These are phyloP conservation scores for Stagonosporopsis chrysanthemi DNA, from an alignment of 2,329 filamentous ascomycete genomes.

Conservation along the genomic window DNA sequence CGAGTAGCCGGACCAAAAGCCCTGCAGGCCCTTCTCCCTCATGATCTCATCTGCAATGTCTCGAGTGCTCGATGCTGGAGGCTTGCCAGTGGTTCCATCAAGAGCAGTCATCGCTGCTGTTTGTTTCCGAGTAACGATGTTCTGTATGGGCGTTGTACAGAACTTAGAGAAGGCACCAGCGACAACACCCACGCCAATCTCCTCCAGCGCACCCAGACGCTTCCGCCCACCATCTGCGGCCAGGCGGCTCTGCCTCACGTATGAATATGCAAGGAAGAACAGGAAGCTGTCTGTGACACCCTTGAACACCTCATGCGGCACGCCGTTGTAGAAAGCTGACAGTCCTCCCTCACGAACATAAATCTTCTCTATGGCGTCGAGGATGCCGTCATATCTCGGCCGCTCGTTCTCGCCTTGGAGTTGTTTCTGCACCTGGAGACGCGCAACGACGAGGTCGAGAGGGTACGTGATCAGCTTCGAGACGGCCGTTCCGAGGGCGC, in stretches of 20 bases:
- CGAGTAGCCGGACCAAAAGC: conserved; percentile 89
- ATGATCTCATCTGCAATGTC: conserved; percentile 71
- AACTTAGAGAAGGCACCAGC: conserved; percentile 78
- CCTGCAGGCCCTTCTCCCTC: conserved; percentile 72
- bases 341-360: conserved; percentile 74
- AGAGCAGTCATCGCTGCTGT: conserved; percentile 64
- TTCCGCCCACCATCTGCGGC: conserved; percentile 30
- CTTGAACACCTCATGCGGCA: conserved; percentile 55
- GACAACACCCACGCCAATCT: conserved; percentile 75
- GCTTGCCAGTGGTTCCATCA: conserved; percentile 41
- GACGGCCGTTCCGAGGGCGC: conserved; percentile 77
- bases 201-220: conserved; percentile 70
- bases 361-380: conserved; percentile 75
- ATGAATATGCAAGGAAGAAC: conserved; percentile 84
- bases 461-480: conserved; percentile 83
- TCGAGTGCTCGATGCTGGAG: conserved; percentile 49
- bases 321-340: conserved; percentile 68
- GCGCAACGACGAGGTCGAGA: conserved; percentile 80
- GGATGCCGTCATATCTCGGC: conserved; percentile 68
- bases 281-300: conserved; percentile 75
- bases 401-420: conserved; percentile 52
- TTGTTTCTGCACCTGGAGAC: conserved; percentile 79
- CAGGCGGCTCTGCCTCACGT: conserved; percentile 57
- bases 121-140: conserved; percentile 83
- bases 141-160: conserved; percentile 81